Evolutionary conservation across 2,329 filamentous ascomycete genomes (phyloP).

Genomic region (Trichoderma asperellum): DNA sequence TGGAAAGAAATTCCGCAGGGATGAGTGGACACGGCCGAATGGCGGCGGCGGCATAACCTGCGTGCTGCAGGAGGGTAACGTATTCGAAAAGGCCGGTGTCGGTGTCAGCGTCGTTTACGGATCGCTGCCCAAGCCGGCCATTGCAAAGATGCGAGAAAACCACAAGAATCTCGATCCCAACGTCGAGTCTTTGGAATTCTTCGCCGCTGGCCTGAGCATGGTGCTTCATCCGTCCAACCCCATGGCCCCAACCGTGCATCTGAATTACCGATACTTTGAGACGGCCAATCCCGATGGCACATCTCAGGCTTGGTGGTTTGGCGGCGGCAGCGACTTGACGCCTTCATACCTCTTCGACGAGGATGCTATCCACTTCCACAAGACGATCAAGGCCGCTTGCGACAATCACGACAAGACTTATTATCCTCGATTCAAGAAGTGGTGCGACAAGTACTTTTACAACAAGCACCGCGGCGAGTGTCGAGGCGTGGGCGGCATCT

Average conservation of each 20-base stretch:
- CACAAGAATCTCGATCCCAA: constrained; percentile 85
- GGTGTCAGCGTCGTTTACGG: constrained; percentile 96
- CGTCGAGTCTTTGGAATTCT: constrained; percentile 88
- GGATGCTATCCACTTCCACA: constrained; percentile 96
- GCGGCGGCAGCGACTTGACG: constrained; percentile 91
- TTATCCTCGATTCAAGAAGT: constrained; percentile 93
- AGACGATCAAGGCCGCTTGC: constrained; percentile 87
- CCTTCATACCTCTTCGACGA: constrained; percentile 95
- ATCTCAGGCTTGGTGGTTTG: constrained; percentile 95
- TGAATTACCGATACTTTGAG: constrained; percentile 99
- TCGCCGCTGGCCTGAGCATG: constrained; percentile 89
- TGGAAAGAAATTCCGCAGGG: constrained; percentile 77
- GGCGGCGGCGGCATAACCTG: constrained; percentile 94
- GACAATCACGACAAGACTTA: constrained; percentile 91
- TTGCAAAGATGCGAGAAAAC: constrained; percentile 90
- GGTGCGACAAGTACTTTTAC: constrained; percentile 97
- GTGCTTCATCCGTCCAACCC: constrained; percentile 94
- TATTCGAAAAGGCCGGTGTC: constrained; percentile 97
- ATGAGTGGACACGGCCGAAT: constrained; percentile 85
- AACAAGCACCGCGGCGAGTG: constrained; percentile 88
- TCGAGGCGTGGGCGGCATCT: constrained; percentile 91
- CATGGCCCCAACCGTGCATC: constrained; percentile 94
- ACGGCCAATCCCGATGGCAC: constrained; percentile 83
- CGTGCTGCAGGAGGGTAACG: constrained; percentile 92
- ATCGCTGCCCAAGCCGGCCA: constrained; percentile 81